Conservation (phyloP, 495 filamentous ascomycete species). For the Talaromyces stipitatus region DNA sequence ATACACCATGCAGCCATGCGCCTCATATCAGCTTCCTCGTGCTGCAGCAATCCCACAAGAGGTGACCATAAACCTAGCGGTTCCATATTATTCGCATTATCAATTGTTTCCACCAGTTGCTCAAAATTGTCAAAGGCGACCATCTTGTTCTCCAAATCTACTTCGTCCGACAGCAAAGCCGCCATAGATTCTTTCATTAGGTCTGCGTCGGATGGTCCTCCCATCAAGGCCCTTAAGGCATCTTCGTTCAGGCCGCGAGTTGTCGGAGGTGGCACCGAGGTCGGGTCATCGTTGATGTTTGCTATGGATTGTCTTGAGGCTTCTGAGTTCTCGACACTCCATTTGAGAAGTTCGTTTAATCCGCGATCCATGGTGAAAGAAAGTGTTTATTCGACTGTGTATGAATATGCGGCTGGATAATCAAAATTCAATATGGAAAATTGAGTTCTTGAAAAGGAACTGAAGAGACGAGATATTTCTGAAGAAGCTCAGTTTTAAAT, state of each 20-base stretch:
- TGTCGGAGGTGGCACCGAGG: slow-evolving; percentile 23
- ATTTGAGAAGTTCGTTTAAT: slow-evolving; percentile 81
- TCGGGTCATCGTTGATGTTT: slow-evolving; percentile 32
- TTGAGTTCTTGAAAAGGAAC: not conserved
- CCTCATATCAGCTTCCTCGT: slow-evolving; percentile 63
- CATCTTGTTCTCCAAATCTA: slow-evolving; percentile 67
- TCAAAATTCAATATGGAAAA: not conserved
- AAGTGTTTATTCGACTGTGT: not conserved
- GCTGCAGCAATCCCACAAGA: slow-evolving; percentile 57
- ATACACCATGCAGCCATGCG: slow-evolving; percentile 86
- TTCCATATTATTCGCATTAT: slow-evolving; percentile 91
- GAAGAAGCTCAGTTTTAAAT: not conserved
- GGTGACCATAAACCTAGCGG: slow-evolving; percentile 73
- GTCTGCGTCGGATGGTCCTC: slow-evolving; percentile 78
- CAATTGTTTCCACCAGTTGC: slow-evolving; percentile 80
- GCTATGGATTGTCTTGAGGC: slow-evolving; percentile 22
- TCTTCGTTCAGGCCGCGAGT: slow-evolving; percentile 49
- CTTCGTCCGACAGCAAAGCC: slow-evolving; percentile 54
- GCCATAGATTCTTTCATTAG: slow-evolving; percentile 80
- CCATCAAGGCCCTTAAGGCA: slow-evolving; percentile 65
- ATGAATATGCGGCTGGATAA: not conserved
- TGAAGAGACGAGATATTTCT: not conserved
- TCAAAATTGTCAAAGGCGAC: slow-evolving; percentile 95
- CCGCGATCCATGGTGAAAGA: slow-evolving; percentile 42
- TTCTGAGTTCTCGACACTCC: slow-evolving; percentile 78